Base-by-base conservation (phyloP, 2,329 filamentous ascomycete species). In the Cladosporium austrohemisphaericum region DNA sequence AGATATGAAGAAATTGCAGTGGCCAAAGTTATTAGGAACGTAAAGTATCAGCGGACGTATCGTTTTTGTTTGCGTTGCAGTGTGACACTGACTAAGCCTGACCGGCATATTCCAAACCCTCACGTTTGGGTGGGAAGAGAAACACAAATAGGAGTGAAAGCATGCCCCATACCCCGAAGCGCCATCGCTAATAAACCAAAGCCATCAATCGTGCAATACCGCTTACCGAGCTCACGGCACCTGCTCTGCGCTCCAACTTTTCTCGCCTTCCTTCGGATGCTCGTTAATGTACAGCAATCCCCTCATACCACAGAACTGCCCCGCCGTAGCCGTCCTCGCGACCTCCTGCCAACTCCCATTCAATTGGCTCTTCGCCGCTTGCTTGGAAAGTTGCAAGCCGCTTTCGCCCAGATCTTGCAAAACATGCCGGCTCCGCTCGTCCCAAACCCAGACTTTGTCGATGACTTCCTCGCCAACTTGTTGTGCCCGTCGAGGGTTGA, bases 401-500 rank as follows among this genome's bases (percentile, higher is more conserved):
- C 33, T 8, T 18, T 19, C 28, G 9, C 22, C 25, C 3, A 25
- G 2, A 38, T 23, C 5, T 29, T 23, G 19, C 32, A 41, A 7
- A 40, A 25, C 13, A 41, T 43, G 20, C 28, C 59, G 60, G 33
- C 62, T 66, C 18, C 64, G 60, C 16, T 69, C 57, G 43, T 69
- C 64, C 50, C 69, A 67, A 29, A 71, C 62, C 78, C 78, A 83
- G 5, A 78, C 65, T 45, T 70, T 70, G 56, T 81, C 77, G 6
- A 60, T 65, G 18, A 82, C 76, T 1, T 62, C 52, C 45, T 83
- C 69, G 13, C 83, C 85, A 36, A 79, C 75, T 45, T 73, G 66
- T 53, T 87, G 82, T 1, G 68, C 66, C 3, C 83, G 75, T 16
- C 85, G 76, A 8, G 79, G 76, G 57, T 88, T 86, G 50, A 70